phyloP scores from a whole-genome alignment of 2,329 filamentous ascomycete species.

The Alternaria consortialis region DNA sequence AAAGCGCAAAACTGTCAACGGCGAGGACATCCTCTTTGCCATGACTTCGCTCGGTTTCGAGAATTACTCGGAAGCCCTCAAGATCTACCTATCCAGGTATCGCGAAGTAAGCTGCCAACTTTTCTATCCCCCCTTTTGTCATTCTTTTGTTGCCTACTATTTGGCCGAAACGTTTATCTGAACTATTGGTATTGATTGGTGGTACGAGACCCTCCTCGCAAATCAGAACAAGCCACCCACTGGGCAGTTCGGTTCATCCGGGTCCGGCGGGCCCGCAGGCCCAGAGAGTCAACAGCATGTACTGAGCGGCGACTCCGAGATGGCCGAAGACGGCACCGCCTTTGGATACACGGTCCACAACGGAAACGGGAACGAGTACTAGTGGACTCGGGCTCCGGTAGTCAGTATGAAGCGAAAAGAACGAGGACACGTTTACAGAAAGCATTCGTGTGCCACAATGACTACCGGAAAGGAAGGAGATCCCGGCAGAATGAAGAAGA shows the following conservation, averaged over 20 bases:
- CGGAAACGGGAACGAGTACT: slow-evolving; percentile 53
- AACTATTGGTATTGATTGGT: slow-evolving; percentile 62
- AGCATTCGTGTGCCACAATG: slow-evolving; percentile 24
- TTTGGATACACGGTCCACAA: slow-evolving; percentile 55
- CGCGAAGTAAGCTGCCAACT: slow-evolving; percentile 79
- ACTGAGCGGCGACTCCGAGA: slow-evolving; percentile 56
- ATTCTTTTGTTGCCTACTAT: slow-evolving; percentile 50
- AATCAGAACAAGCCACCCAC: slow-evolving; percentile 67
- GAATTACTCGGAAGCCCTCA: slow-evolving; percentile 97
- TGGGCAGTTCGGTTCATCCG: slow-evolving; percentile 48
- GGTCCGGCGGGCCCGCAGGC: slow-evolving; percentile 45
- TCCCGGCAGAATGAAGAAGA: slow-evolving; percentile 4
- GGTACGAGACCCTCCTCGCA: slow-evolving; percentile 79
- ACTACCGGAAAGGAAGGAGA: slow-evolving; percentile 24
- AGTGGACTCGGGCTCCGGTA: slow-evolving; percentile 36
- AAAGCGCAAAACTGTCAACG: slow-evolving; percentile 98
- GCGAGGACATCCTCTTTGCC: slow-evolving; percentile 97
- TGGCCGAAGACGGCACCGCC: slow-evolving; percentile 53
- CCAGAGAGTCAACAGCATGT: slow-evolving; percentile 54
- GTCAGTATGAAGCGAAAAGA: slow-evolving; percentile 9
- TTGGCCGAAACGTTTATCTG: slow-evolving; percentile 57
- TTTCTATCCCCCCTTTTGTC: slow-evolving; percentile 33
- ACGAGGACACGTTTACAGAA: slow-evolving; percentile 9
- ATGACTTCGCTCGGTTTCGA: slow-evolving; percentile 99
- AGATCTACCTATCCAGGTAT: slow-evolving; percentile 97